Evolutionary conservation across 2,329 filamentous ascomycete genomes (phyloP).

Genomic region (Botrytis medusae): DNA sequence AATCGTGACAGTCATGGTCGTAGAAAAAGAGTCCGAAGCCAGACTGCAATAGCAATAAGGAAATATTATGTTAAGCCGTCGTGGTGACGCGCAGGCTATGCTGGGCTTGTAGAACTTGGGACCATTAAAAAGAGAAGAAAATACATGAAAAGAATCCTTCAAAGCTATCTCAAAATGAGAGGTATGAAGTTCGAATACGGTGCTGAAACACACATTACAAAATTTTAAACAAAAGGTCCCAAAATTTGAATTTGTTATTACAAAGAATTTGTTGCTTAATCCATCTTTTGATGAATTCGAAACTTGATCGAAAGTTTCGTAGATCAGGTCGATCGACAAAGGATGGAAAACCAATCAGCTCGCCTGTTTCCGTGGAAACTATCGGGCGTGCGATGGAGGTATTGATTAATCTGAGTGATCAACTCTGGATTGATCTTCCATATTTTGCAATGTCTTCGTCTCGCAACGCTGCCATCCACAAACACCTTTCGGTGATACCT

Average conservation of each 20-base stretch:
- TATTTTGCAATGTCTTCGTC: slow-evolving; percentile 69
- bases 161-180: slow-evolving; percentile 20
- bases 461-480: slow-evolving; percentile 78
- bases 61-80: slow-evolving; percentile 16
- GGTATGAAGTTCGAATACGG: slow-evolving; percentile 21
- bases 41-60: neutral
- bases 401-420: slow-evolving; percentile 21
- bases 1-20: slow-evolving; percentile 22
- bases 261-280: slow-evolving; percentile 16
- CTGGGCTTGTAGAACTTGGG: neutral
- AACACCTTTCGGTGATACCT: slow-evolving; percentile 73
- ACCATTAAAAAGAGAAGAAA: slow-evolving; percentile 13
- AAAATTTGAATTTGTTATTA: slow-evolving; percentile 23
- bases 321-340: neutral
- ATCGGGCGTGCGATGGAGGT: neutral
- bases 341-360: too few relatives aligned
- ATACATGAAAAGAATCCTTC: slow-evolving; percentile 22
- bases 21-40: slow-evolving; percentile 11
- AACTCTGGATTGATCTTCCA: slow-evolving; percentile 38
- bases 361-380: neutral
- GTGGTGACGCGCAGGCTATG: slow-evolving; percentile 13
- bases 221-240: slow-evolving; percentile 23
- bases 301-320: slow-evolving; percentile 8
- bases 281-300: slow-evolving; percentile 16
- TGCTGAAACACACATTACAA: slow-evolving; percentile 21